Evolutionary conservation across 345 rosid genomes (phyloP).

Genomic region (Clausena lansium): DNA sequence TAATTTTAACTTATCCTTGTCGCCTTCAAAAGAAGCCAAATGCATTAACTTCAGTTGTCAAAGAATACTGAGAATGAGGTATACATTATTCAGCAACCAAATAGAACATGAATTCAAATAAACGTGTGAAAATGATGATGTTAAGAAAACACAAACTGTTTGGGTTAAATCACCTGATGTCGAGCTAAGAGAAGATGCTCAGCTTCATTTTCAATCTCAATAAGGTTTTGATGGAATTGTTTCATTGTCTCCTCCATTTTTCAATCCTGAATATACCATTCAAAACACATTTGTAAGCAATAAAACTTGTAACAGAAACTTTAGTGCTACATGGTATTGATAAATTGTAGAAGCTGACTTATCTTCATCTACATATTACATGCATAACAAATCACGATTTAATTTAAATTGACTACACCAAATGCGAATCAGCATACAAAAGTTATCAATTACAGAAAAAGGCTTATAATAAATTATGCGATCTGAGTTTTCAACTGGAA

Average conservation of each 20-base stretch:
- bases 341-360: neutral
- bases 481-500: too few species aligned
- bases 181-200: constrained; percentile 64
- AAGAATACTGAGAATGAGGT: neutral
- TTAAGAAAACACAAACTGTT: neutral
- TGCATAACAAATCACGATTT: neutral
- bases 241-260: constrained; percentile 62
- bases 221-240: constrained; percentile 41
- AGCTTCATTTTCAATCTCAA: constrained; percentile 71
- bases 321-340: neutral
- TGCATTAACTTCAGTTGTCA: constrained; percentile 3
- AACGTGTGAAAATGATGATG: neutral
- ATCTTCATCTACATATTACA: neutral
- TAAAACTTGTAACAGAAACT: neutral
- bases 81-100: constrained; percentile 1
- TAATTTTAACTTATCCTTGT: neutral
- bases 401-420: neutral
- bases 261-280: neutral
- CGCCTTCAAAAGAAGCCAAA: neutral
- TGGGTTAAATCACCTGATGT: constrained; percentile 41
- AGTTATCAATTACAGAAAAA: neutral
- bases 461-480: neutral
- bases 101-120: neutral
- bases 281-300: neutral
- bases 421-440: neutral